Evolutionary conservation across 139 green algal genomes (phyloP).

Genomic region (Haematococcus sp.): DNA sequence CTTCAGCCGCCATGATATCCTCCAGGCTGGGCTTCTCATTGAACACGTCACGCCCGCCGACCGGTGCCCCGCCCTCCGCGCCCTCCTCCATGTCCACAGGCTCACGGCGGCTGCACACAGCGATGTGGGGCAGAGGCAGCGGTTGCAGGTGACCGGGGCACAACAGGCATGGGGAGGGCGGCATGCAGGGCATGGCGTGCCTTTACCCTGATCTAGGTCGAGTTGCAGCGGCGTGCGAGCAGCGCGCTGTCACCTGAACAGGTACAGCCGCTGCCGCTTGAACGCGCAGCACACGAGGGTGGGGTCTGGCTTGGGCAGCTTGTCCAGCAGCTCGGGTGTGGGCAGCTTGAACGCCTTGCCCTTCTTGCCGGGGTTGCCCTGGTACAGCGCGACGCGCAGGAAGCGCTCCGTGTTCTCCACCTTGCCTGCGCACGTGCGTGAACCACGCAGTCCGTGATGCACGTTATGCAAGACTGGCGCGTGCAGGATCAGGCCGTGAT

Average conservation of each 20-base stretch:
- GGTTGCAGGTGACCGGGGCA: no score
- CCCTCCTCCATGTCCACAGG: slow-evolving; percentile 80
- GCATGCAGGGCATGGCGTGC: no score
- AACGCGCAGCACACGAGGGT: slow-evolving; percentile 82
- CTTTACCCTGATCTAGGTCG: no score
- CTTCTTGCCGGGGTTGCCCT: slow-evolving; percentile 39
- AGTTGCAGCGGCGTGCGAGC: no score
- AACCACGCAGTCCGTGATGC: no score
- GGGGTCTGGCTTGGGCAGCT: slow-evolving; percentile 70
- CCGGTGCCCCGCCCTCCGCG: slow-evolving; percentile 7
- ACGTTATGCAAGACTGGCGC: no score
- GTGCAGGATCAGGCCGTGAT: no score
- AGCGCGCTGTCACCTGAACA: no score
- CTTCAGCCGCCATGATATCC: slow-evolving; percentile 52
- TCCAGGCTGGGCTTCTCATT: slow-evolving; percentile 88
- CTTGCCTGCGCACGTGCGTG: slow-evolving; percentile 56
- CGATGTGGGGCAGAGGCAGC: no score
- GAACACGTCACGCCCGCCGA: slow-evolving; percentile 88
- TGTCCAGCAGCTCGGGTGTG: slow-evolving; percentile 40
- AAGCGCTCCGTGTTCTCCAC: slow-evolving; percentile 97
- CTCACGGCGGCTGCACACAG: slow-evolving; percentile 52
- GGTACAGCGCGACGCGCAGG: slow-evolving; percentile 84
- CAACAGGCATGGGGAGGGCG: no score
- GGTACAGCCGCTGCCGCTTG: slow-evolving; percentile 86
- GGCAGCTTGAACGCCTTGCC: slow-evolving; percentile 18